These are phyloP conservation scores for Candolleomyces eurysporus DNA, from an alignment of 768 basidiomycete genomes.

Conservation along the genomic window DNA sequence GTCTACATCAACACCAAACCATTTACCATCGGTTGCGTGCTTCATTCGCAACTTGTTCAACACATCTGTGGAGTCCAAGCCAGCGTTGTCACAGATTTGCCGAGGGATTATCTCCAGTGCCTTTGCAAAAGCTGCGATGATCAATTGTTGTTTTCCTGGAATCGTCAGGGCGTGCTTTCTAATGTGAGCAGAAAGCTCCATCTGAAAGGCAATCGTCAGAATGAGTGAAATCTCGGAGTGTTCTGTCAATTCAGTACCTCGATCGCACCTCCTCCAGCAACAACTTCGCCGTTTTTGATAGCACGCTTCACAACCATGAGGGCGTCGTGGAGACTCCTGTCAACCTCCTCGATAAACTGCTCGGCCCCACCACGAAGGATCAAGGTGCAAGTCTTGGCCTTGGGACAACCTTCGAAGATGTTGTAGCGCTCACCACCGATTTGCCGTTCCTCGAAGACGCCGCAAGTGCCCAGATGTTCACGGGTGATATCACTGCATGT, in stretches of 20 bases:
- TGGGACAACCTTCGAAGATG: slow-evolving; percentile 88
- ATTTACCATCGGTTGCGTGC: slow-evolving; percentile 83
- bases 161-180: slow-evolving; percentile 89
- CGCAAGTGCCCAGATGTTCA: slow-evolving; percentile 94
- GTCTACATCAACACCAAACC: slow-evolving; percentile 96
- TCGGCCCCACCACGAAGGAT: slow-evolving; percentile 95
- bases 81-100: slow-evolving; percentile 98
- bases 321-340: slow-evolving; percentile 95
- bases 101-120: slow-evolving; percentile 97
- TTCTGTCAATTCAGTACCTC: slow-evolving; percentile 55
- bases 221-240: slow-evolving; percentile 4
- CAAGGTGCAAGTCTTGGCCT: slow-evolving; percentile 94
- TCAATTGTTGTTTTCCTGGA: slow-evolving; percentile 92
- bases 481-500: slow-evolving; percentile 90
- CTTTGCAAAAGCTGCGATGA: slow-evolving; percentile 94
- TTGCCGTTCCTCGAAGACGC: slow-evolving; percentile 88
- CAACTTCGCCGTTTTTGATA: slow-evolving; percentile 91
- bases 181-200: slow-evolving; percentile 95
- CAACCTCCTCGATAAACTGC: slow-evolving; percentile 98
- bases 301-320: slow-evolving; percentile 99
- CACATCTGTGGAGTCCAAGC: slow-evolving; percentile 95
- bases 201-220: slow-evolving; percentile 45
- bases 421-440: slow-evolving; percentile 98
- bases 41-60: slow-evolving; percentile 97
- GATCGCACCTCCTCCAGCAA: slow-evolving; percentile 95